A percentile compares a stretch with the other conserved stretches of the same genome.
phyloP scores from a whole-genome alignment of 2,329 filamentous ascomycete species.

The Botryotinia globosa region DNA sequence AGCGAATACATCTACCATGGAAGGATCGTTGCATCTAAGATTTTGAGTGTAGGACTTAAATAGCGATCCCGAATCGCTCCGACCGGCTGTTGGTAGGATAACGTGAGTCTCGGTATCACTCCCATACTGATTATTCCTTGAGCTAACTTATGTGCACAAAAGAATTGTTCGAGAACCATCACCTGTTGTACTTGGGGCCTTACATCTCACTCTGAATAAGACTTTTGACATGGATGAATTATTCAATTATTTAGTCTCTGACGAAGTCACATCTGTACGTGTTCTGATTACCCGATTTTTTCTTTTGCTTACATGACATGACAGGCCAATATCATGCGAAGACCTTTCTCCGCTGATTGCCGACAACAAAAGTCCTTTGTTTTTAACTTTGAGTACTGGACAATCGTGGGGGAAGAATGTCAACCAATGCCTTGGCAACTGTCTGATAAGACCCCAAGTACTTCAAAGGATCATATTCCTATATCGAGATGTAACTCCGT shows the following conservation, averaged over 20 bases:
- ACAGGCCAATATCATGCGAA: constrained; percentile 25
- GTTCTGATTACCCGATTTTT: constrained; percentile 27
- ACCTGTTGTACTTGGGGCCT: constrained; percentile 56
- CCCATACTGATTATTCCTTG: neutral
- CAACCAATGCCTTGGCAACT: constrained; percentile 59
- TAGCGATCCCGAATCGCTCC: constrained; percentile 24
- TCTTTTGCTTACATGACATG: constrained; percentile 5
- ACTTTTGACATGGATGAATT: constrained; percentile 63
- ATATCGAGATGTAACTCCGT: constrained; percentile 59
- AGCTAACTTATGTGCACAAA: neutral
- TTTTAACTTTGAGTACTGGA: constrained; percentile 65
- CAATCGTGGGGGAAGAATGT: constrained; percentile 54
- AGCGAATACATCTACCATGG: neutral
- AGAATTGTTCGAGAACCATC: constrained; percentile 57
- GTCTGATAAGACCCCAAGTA: constrained; percentile 45
- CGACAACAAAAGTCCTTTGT: constrained; percentile 56
- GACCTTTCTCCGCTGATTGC: constrained; percentile 37
- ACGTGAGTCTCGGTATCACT: constrained; percentile 21
- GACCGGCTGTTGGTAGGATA: constrained; percentile 30
- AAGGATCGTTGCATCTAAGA: neutral
- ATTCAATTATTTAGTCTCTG: constrained; percentile 52
- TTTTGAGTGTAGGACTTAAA: constrained; percentile 30
- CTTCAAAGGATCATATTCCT: constrained; percentile 51
- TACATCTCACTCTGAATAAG: constrained; percentile 56
- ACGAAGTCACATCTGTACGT: constrained; percentile 45